phyloP scores from a whole-genome alignment of 345 rosid genomes.

The Eucalyptus paniculata region DNA sequence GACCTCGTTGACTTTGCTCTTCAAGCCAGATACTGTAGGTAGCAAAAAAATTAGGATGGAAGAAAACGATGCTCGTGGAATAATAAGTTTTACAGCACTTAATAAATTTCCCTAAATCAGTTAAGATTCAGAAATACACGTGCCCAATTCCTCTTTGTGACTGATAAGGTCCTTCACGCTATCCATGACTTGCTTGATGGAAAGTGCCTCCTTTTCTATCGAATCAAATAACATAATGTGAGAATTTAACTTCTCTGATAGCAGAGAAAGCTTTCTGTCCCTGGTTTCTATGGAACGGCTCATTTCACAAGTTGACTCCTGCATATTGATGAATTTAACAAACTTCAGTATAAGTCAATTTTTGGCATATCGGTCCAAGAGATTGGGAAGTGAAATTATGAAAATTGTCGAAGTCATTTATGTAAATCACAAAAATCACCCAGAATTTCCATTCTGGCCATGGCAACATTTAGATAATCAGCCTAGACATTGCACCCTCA shows the following conservation, averaged over 20 bases:
- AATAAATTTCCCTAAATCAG: not conserved
- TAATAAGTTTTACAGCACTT: not conserved
- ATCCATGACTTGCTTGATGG: conserved; percentile 42
- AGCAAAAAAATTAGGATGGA: conserved; percentile 1
- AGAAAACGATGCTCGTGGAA: not conserved
- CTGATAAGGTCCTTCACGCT: conserved; percentile 38
- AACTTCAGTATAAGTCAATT: not conserved
- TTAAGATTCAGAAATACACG: conserved; percentile 10
- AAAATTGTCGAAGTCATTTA: not conserved
- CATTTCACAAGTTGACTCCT: conserved; percentile 73
- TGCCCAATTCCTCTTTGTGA: conserved; percentile 77
- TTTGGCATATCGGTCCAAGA: not conserved
- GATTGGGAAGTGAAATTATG: not conserved
- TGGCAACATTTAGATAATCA: not conserved
- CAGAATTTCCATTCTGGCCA: not conserved
- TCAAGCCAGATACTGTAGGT: conserved; percentile 48
- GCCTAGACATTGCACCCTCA: not conserved
- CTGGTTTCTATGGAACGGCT: conserved; percentile 41
- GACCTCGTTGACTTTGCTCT: conserved; percentile 54
- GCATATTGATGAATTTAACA: conserved; percentile 1
- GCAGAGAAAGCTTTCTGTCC: conserved; percentile 32
- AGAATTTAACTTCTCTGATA: conserved; percentile 46
- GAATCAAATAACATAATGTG: conserved; percentile 66
- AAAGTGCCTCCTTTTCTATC: conserved; percentile 67
- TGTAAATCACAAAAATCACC: not conserved